phyloP scores from a whole-genome alignment of 2,329 filamentous ascomycete genomes.

The Aspergillus spinulosporus region DNA sequence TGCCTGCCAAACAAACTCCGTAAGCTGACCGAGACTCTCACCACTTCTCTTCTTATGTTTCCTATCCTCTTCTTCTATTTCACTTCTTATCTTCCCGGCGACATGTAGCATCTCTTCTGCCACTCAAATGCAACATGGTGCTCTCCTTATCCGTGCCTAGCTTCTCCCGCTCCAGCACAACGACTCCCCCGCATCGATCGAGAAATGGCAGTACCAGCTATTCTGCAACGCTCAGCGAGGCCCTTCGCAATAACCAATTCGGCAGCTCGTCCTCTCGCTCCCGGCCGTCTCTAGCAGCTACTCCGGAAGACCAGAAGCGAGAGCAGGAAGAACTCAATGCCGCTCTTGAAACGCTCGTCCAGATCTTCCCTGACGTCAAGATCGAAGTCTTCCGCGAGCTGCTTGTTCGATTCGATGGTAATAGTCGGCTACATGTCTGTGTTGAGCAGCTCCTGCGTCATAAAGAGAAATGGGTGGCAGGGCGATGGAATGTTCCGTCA shows the following conservation, averaged over 20 bases:
- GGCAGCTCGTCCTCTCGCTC: conserved; percentile 33
- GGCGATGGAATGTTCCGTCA: conserved; percentile 46
- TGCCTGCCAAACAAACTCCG: conserved; percentile 2
- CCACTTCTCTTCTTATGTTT: background rate
- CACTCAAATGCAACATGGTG: conserved; percentile 28
- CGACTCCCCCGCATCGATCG: conserved; percentile 30
- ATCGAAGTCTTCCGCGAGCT: conserved; percentile 51
- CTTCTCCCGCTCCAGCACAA: conserved; percentile 35
- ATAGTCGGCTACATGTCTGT: conserved; percentile 49
- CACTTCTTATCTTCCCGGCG: conserved; percentile 11
- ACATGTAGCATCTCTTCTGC: conserved; percentile 34
- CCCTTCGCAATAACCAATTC: conserved; percentile 48
- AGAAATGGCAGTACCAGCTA: conserved; percentile 23
- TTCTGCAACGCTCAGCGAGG: conserved; percentile 44
- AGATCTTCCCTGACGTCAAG: conserved; percentile 49
- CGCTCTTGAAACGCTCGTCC: conserved; percentile 42
- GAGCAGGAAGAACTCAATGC: conserved; percentile 45
- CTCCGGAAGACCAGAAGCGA: conserved; percentile 32
- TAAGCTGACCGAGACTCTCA: conserved; percentile 1
- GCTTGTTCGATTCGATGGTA: conserved; percentile 47
- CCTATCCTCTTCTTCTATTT: background rate
- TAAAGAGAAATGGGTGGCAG: conserved; percentile 50
- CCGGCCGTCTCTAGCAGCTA: conserved; percentile 19
- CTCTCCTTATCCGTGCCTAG: conserved; percentile 40
- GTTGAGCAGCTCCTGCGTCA: conserved; percentile 50